Evolutionary conservation across 495 filamentous ascomycete genomes (phyloP).

Genomic region (Cercophora sp.): DNA sequence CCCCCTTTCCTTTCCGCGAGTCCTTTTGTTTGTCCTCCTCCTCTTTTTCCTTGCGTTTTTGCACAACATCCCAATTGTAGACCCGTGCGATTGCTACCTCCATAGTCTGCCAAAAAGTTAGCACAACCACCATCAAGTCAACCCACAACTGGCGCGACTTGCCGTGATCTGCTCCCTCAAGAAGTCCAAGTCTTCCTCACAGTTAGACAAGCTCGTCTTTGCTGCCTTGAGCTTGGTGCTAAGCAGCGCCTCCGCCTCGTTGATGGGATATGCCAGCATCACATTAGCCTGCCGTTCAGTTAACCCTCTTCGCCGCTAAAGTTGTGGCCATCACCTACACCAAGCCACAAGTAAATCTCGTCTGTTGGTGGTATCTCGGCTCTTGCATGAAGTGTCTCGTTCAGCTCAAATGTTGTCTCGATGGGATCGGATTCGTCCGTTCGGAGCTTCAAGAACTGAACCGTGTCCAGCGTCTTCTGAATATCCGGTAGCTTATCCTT

Average conservation of each 20-base stretch:
- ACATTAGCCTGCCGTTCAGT: constrained; percentile 70
- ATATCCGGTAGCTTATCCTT: constrained; percentile 97
- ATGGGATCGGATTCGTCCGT: constrained; percentile 61
- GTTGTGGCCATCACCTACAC: constrained; percentile 44
- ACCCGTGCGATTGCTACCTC: constrained; percentile 94
- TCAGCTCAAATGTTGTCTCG: constrained; percentile 91
- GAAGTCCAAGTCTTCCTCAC: constrained; percentile 96
- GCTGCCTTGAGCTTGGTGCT: constrained; percentile 75
- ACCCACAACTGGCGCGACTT: constrained; percentile 1
- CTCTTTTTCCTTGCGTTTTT: constrained; percentile 85
- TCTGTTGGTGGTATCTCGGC: constrained; percentile 76
- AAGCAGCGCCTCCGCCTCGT: constrained; percentile 78
- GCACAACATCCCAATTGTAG: constrained; percentile 98
- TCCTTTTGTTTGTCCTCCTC: constrained; percentile 55
- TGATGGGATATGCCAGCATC: constrained; percentile 90
- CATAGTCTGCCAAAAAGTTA: constrained; percentile 63
- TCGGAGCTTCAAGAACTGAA: constrained; percentile 70
- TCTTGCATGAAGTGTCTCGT: constrained; percentile 91
- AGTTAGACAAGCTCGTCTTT: constrained; percentile 70
- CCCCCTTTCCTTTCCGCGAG: constrained; percentile 31
- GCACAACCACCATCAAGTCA: constrained; percentile 6
- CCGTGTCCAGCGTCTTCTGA: constrained; percentile 93
- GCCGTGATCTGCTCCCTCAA: constrained; percentile 95
- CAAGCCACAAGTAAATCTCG: constrained; percentile 96
- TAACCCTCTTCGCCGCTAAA: constrained; percentile 1